Conservation (phyloP, 805 yeast genomes). For the Teunomyces cretensis region DNA sequence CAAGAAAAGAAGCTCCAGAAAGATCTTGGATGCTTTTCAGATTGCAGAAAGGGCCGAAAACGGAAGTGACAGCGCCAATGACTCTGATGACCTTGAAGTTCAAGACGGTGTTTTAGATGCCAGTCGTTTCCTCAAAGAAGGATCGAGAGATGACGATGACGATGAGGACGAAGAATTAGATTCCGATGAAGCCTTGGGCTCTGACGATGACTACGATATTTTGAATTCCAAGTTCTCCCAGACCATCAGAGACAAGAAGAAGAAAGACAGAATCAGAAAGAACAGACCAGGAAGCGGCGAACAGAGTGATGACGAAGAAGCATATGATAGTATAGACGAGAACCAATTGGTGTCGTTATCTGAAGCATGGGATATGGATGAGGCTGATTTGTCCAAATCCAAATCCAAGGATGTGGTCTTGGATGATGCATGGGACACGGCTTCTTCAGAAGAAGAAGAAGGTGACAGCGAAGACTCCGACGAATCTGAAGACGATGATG, state of each 20-base stretch:
- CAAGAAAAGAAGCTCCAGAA: slow-evolving; percentile 35
- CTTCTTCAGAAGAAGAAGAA: slow-evolving; percentile 20
- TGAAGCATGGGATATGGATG: slow-evolving; percentile 88
- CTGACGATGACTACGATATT: slow-evolving; percentile 68
- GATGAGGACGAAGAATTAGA: slow-evolving; percentile 68
- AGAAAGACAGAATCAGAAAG: slow-evolving; percentile 32
- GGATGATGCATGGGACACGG: slow-evolving; percentile 31
- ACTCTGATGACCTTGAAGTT: slow-evolving; percentile 23
- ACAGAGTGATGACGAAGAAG: slow-evolving; percentile 41
- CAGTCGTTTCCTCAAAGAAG: slow-evolving; percentile 29
- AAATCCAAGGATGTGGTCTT: slow-evolving; percentile 21
- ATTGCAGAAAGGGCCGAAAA: slow-evolving; percentile 42
- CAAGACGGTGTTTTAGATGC: slow-evolving; percentile 44
- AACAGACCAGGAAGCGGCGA: slow-evolving; percentile 26
- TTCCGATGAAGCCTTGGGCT: slow-evolving; percentile 87
- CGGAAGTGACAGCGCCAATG: slow-evolving; percentile 19
- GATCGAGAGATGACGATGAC: slow-evolving; percentile 22
- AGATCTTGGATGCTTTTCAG: slow-evolving; percentile 44
- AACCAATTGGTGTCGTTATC: slow-evolving; percentile 71
- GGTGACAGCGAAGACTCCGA: slow-evolving; percentile 28
- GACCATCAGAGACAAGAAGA: slow-evolving; percentile 57
- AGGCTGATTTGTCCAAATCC: slow-evolving; percentile 38
- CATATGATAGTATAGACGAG: slow-evolving; percentile 75
- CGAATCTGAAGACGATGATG: slow-evolving; percentile 26
- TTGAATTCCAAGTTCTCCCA: slow-evolving; percentile 68